Evolutionary conservation across 2,329 filamentous ascomycete species (phyloP).

Genomic region (Incumbomyces delicatus): DNA sequence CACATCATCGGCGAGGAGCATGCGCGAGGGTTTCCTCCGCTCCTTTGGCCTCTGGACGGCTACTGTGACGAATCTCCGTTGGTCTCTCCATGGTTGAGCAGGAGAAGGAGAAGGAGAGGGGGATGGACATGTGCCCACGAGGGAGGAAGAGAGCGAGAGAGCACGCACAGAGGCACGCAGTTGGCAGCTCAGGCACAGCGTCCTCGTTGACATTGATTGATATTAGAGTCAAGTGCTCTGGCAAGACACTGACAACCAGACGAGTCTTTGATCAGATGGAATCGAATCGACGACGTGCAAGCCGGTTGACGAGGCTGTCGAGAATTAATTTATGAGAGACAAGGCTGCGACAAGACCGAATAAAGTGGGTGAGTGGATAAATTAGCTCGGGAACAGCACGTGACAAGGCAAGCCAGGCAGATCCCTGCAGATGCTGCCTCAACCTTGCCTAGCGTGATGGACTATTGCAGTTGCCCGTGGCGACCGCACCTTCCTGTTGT

Average conservation of each 20-base stretch:
- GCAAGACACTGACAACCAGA: neutral
- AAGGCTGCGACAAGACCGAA: too few species aligned
- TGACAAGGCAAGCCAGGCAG: neutral
- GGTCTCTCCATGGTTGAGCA: conserved; percentile 26
- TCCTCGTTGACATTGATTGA: conserved; percentile 13
- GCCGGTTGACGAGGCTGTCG: too few species aligned
- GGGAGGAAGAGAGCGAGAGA: too few species aligned
- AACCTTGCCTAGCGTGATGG: neutral
- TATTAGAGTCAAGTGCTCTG: neutral
- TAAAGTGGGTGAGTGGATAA: too few species aligned
- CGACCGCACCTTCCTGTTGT: neutral
- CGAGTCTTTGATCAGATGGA: too few species aligned
- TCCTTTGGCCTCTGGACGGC: conserved; percentile 16
- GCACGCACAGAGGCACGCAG: conserved; percentile 12
- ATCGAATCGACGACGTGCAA: too few species aligned
- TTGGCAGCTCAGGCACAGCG: conserved; percentile 17
- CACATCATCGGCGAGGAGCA: conserved; percentile 40
- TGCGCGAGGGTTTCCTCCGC: conserved; percentile 39
- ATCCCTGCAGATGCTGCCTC: neutral
- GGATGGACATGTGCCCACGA: too few species aligned
- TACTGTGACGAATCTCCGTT: conserved; percentile 30
- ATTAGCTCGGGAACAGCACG: too few species aligned
- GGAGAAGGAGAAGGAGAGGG: neutral
- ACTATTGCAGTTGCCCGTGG: conserved; percentile 1
- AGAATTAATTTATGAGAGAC: too few species aligned